Percentiles rank a stretch among this genome's conserved stretches.
Conservation (phyloP, 2,329 filamentous ascomycete genomes). For the Cercospora sesami region DNA sequence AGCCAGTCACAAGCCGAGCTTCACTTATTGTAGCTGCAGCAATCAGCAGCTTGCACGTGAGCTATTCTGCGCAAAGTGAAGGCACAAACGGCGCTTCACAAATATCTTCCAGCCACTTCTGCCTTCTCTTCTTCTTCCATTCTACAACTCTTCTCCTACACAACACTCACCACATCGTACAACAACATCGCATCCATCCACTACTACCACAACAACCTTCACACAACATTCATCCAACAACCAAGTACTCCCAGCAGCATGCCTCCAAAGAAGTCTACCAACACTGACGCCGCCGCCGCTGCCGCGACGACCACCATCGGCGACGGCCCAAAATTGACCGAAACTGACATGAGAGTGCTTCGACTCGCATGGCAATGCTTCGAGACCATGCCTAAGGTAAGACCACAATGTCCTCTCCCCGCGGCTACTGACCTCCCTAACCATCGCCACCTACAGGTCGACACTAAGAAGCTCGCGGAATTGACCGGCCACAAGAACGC, state of each 20-base stretch:
- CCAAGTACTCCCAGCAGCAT: not conserved
- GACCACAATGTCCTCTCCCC: not conserved
- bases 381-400: constrained; percentile 15
- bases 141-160: not conserved
- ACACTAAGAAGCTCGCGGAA: constrained; percentile 26
- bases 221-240: not conserved
- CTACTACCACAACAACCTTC: not conserved
- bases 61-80: not conserved
- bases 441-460: constrained; percentile 21
- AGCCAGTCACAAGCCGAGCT: not conserved
- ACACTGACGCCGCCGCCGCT: not conserved
- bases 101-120: constrained; percentile 2
- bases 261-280: constrained; percentile 8
- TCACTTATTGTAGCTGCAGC: not conserved
- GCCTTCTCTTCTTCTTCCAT: not conserved
- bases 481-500: constrained; percentile 26
- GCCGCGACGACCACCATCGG: not conserved
- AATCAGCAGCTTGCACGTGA: constrained; percentile 1
- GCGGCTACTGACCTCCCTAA: not conserved
- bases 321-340: constrained; percentile 8
- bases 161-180: not conserved
- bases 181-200: not conserved
- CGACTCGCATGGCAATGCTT: constrained; percentile 19
- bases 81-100: not conserved
- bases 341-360: constrained; percentile 16